A percentile compares a stretch with the other conserved stretches of the same genome.
Conservation (phyloP, 352 stramenopile species). For the Achlya hypogyna region DNA sequence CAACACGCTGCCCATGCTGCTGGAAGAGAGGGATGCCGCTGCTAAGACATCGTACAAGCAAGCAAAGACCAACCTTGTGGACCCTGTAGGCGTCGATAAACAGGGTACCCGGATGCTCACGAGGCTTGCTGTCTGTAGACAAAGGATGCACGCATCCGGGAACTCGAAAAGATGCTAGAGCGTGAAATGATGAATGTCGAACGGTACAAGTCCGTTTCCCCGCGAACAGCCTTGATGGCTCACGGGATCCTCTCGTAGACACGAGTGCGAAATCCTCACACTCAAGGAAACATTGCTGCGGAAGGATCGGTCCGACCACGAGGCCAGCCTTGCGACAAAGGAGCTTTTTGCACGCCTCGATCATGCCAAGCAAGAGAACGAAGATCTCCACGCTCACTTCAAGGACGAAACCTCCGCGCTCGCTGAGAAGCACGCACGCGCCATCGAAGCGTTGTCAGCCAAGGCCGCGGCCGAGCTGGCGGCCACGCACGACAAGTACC, state of each 20-base stretch:
- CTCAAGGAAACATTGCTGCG: constrained; percentile 17
- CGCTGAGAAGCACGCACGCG: background rate
- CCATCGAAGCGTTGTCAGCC: background rate
- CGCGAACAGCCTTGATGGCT: background rate
- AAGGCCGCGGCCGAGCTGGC: background rate
- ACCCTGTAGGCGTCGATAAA: no score
- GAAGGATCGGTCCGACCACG: constrained; percentile 2
- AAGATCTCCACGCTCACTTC: background rate
- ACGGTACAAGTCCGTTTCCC: constrained; percentile 10
- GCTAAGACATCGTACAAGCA: background rate
- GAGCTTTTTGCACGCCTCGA: background rate
- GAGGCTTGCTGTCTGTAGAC: background rate
- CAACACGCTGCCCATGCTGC: constrained; percentile 12
- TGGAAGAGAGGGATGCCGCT: constrained; percentile 17
- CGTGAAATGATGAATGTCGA: constrained; percentile 19
- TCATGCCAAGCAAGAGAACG: background rate
- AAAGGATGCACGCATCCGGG: constrained; percentile 2
- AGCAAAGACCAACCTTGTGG: constrained; percentile 14
- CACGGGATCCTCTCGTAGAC: background rate
- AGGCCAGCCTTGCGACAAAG: background rate
- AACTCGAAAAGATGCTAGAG: constrained; percentile 7
- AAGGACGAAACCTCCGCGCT: background rate
- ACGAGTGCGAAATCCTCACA: constrained; percentile 8
- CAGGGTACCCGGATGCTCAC: background rate
- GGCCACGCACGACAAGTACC: background rate